Conservation (phyloP, 2,329 filamentous ascomycete species). For the Paracoccidioides brasiliensis region DNA sequence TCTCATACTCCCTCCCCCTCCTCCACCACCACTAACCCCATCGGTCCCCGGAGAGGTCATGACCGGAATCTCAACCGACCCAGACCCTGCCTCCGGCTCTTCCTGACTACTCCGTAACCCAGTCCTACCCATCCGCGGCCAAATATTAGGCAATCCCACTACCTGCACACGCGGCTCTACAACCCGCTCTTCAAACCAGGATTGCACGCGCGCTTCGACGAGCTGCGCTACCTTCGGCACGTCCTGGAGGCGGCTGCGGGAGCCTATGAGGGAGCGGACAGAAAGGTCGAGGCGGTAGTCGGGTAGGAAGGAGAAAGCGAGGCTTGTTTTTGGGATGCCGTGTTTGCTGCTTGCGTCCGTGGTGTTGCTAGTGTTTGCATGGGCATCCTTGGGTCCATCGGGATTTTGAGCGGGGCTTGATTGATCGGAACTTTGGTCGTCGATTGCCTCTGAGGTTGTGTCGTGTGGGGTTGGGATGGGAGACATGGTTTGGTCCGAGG, state of each 20-base stretch:
- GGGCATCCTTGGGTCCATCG: constrained; percentile 13
- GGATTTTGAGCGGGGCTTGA: neutral
- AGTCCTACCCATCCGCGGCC: constrained; percentile 44
- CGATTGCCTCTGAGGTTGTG: neutral
- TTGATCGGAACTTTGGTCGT: neutral
- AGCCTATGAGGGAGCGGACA: constrained; percentile 51
- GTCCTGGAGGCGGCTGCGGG: constrained; percentile 49
- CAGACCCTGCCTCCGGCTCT: constrained; percentile 17
- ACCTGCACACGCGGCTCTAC: constrained; percentile 55
- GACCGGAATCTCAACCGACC: neutral
- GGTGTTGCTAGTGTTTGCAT: constrained; percentile 5
- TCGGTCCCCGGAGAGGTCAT: neutral
- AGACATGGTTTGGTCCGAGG: constrained; percentile 12
- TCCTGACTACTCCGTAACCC: constrained; percentile 33
- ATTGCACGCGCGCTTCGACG: constrained; percentile 50
- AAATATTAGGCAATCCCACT: constrained; percentile 48
- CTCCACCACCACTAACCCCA: neutral
- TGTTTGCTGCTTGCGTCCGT: constrained; percentile 16
- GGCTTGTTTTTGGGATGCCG: constrained; percentile 61
- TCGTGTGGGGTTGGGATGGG: constrained; percentile 18
- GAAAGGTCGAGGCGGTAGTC: constrained; percentile 54
- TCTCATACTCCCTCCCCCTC: constrained; percentile 13
- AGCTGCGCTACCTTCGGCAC: constrained; percentile 55
- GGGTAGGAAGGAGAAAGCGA: constrained; percentile 74
- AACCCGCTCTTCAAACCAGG: constrained; percentile 55